Conservation (phyloP, 164 flowering plant species). For the Platanus orientalis region DNA sequence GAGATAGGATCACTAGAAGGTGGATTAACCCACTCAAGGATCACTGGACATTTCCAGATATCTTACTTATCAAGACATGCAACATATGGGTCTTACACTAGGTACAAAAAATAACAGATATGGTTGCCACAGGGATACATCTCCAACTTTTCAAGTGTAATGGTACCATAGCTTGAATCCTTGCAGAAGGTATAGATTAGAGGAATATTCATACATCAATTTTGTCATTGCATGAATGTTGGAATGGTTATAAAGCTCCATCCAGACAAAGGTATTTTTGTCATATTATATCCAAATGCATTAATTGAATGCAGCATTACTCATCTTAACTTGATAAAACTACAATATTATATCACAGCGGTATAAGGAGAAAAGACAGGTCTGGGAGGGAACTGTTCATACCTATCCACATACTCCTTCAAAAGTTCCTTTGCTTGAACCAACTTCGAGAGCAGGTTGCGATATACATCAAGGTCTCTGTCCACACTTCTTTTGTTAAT, state of each 20-base stretch:
- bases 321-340: too few species aligned
- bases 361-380: background rate
- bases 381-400: slow-evolving; percentile 12
- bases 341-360: background rate
- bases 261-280: background rate
- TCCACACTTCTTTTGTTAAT: slow-evolving; percentile 81
- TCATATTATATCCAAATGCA: background rate
- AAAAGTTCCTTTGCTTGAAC: slow-evolving; percentile 95
- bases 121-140: background rate
- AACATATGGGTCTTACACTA: too few species aligned
- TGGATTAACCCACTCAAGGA: background rate
- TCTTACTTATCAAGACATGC: too few species aligned
- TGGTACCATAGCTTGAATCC: background rate
- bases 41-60: background rate
- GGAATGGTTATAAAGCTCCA: background rate
- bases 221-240: background rate
- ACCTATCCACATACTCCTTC: slow-evolving; percentile 92
- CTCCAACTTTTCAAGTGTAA: background rate
- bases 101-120: too few species aligned
- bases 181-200: background rate
- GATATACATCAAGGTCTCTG: slow-evolving; percentile 94
- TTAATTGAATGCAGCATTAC: background rate
- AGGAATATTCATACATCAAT: background rate
- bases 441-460: slow-evolving; percentile 87
- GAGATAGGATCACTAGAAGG: background rate